Evolutionary conservation across 2,329 filamentous ascomycete genomes (phyloP), one percentile per base, ranked within the genome.

Genomic region (Hypoxylon sp.): DNA sequence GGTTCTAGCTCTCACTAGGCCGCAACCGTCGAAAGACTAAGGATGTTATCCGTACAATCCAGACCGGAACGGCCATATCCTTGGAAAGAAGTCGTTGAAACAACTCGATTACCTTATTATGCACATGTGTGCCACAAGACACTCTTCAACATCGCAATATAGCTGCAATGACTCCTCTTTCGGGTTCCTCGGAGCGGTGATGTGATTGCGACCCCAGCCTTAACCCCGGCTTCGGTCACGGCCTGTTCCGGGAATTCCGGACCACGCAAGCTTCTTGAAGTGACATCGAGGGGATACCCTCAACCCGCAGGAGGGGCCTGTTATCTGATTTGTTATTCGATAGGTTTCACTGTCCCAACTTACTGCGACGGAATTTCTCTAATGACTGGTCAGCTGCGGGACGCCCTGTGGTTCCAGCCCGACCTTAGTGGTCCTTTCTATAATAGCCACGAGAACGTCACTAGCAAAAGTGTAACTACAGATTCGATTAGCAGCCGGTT

Each of bases 101-200:
- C 50, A 24, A 26, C 36, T 11, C 16, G 36, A 33, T 42, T 42
- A n/a, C n/a, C n/a, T n/a, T n/a, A 22, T 24, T 22, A n/a, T 22
- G 20, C 28, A 45, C 40, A 22, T 38, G 32, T 38, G 28, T 42
- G 14, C 20, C 30, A 55, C 46, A 28, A 50, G 16, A 12, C 16
- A 22, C 28, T 32, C 18, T 32, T 44, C 52, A 38, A 32, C 22
- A 57, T 46, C 45, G n/a, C 30, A 8, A 54, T 54, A 62, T 38
- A 52, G 49, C 46, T 46, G 18, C 33, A 46, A 38, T 33, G 14
- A 55, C 64, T 58, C 56, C 52, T 49, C 50, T 48, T 33, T 65
- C 61, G 62, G 61, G 24, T 65, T 68, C 26, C 58, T 55, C 58
- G 46, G 61, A 61, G 53, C 52, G 55, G 61, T 48, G 51, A 51